These are phyloP conservation scores for Coccomyxa subellipsoidea DNA, from an alignment of 163 green algal genomes.

Conservation along the genomic window DNA sequence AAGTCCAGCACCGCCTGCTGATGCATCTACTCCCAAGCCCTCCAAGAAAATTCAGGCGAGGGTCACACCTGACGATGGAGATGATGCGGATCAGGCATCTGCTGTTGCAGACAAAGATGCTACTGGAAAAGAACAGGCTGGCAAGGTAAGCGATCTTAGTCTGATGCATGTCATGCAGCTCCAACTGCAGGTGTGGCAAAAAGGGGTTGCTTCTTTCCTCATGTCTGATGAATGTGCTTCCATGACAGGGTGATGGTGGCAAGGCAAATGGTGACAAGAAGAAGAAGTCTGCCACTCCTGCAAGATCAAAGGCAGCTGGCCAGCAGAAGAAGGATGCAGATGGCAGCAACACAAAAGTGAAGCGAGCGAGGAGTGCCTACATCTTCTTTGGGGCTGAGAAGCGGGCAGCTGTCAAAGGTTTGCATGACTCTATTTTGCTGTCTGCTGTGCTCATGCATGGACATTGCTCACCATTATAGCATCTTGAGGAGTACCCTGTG, in stretches of 20 bases:
- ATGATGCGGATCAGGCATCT: background rate
- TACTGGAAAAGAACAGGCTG: background rate
- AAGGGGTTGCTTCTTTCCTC: background rate
- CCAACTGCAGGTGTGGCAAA: too few species aligned
- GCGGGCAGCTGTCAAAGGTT: slow-evolving; percentile 29
- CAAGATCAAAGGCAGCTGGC: background rate
- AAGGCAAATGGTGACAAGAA: background rate
- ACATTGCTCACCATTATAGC: background rate
- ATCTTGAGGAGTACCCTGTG: background rate
- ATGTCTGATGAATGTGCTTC: background rate
- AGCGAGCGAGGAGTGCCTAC: slow-evolving; percentile 32
- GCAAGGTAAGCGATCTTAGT: background rate
- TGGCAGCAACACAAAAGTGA: slow-evolving; percentile 6
- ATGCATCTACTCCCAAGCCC: background rate
- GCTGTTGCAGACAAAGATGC: background rate
- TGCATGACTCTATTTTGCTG: background rate
- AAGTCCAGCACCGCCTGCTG: background rate
- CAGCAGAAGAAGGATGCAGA: background rate
- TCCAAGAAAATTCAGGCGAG: background rate
- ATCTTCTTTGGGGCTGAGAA: slow-evolving; percentile 30
- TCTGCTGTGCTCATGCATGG: background rate
- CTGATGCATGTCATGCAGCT: too few species aligned
- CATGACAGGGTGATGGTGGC: background rate
- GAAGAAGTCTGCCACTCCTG: background rate
- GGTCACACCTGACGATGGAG: background rate